Base-by-base conservation (phyloP, 2,329 filamentous ascomycete species). In the Colletotrichum lupini region DNA sequence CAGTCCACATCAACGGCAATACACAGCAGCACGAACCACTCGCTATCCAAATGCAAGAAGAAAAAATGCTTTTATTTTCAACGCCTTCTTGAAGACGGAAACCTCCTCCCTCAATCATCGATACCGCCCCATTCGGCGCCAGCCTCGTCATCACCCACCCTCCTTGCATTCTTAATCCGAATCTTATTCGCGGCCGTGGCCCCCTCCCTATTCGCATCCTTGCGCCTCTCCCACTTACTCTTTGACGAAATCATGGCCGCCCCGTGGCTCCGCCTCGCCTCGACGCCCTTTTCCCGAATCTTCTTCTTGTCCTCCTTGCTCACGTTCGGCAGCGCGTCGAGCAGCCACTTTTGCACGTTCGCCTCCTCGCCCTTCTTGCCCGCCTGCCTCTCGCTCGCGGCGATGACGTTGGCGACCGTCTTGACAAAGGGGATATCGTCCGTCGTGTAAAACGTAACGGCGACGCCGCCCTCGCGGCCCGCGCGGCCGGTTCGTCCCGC, bases 361-460 rank as follows among this genome's bases (percentile, higher is more conserved):
- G 89, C 88, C 28, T 88, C 87, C 0, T 85, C 87, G 2, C 86
- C 86, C 22, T 79, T 82, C 77, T 85, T 87, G 32, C 88, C 88
- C 2, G 88, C 88, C 78, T 95, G 89, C 82, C 91, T 93, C 83
- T 98, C 94, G 76, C 93, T 95, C 26, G 91, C 90, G 0, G 93
- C 90, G 75, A 99, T 98, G 42, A 98, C 94, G 79, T 98, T 98
- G 42, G 95, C 97, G 32, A 99, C 94, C 75, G 92, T 94, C 85
- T 96, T 97, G 70, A 99, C 91, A 70, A 89, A 95, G 0, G 94
- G 93, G 4, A 98, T 93, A 79, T 99, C 97, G 74, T 98, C 97
- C 81, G 97, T 95, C 0, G 96, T 98, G 83, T 98, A 99, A 72
- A 98, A 93, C 0, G 97, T 99, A 1, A 99, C 93, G 0, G 95